phyloP scores from a whole-genome alignment of 2,329 filamentous ascomycete genomes.

The Aspergillus aculeatinus region DNA sequence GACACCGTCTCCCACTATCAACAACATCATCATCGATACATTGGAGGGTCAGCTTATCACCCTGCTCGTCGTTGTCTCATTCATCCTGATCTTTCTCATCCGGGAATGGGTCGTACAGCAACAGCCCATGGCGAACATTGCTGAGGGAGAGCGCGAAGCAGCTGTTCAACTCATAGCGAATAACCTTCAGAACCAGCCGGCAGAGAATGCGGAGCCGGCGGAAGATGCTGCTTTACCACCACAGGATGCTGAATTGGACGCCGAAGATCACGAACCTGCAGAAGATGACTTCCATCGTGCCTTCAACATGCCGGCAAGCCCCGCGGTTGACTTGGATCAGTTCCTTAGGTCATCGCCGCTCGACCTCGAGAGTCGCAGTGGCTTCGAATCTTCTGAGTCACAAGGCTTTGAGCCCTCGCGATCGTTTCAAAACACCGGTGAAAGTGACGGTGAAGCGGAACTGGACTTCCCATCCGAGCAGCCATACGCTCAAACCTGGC shows the following conservation, averaged over 20 bases:
- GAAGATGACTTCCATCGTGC: conserved; percentile 12
- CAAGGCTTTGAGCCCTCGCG: conserved; percentile 2
- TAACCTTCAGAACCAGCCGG: conserved; percentile 30
- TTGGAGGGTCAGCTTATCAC: conserved; percentile 95
- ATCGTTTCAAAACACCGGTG: conserved; percentile 6
- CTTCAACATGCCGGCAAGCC: conserved; percentile 9
- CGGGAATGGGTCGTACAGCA: conserved; percentile 98
- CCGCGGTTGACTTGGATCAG: conserved; percentile 4
- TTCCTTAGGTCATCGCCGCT: conserved; percentile 13
- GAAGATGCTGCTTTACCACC: conserved; percentile 11
- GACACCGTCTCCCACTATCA: conserved; percentile 69
- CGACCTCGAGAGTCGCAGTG: not conserved
- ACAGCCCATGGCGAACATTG: conserved; percentile 87
- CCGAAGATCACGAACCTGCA: conserved; percentile 9
- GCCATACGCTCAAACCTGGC: conserved; percentile 15
- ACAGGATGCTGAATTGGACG: conserved; percentile 10
- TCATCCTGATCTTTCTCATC: conserved; percentile 95
- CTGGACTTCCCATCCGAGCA: conserved; percentile 8
- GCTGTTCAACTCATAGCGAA: conserved; percentile 49
- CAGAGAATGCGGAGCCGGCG: conserved; percentile 18
- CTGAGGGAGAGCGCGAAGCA: conserved; percentile 53
- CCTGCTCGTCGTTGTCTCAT: conserved; percentile 82
- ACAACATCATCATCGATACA: conserved; percentile 76
- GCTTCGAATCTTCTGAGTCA: not conserved
- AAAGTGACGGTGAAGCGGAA: conserved; percentile 11